phyloP scores from a whole-genome alignment of 225 moss, liverwort and hornwort genomes.

The Asterella californica region DNA sequence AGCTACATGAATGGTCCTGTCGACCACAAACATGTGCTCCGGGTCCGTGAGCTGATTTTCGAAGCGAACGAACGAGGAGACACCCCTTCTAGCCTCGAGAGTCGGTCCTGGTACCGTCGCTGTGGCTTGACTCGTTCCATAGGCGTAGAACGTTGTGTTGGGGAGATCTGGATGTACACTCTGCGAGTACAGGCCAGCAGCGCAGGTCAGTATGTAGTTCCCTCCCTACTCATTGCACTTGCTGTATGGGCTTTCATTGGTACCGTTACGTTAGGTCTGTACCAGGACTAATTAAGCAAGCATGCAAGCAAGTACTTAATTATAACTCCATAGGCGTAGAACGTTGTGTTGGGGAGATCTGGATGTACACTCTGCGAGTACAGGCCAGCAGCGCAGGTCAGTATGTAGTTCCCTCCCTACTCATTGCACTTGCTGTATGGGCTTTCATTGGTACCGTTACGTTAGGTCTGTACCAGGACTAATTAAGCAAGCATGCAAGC shows the following conservation, averaged over 20 bases:
- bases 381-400: background rate
- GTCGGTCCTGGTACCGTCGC: background rate
- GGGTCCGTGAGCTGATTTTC: background rate
- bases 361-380: background rate
- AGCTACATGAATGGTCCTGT: background rate
- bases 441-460: no score
- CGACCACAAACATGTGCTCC: background rate
- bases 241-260: no score
- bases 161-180: background rate
- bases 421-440: no score
- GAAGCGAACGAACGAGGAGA: background rate
- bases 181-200: background rate
- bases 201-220: background rate
- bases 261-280: no score
- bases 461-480: background rate
- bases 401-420: no score
- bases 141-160: background rate
- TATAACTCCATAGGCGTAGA: constrained; percentile 2
- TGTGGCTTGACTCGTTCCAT: background rate
- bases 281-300: no score
- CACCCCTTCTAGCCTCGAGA: background rate
- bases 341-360: background rate
- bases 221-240: no score
- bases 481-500: no score
- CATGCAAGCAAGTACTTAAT: no score